Base-by-base conservation (phyloP, 176 grass and related monocot species). In the Tuctoria greenei region DNA sequence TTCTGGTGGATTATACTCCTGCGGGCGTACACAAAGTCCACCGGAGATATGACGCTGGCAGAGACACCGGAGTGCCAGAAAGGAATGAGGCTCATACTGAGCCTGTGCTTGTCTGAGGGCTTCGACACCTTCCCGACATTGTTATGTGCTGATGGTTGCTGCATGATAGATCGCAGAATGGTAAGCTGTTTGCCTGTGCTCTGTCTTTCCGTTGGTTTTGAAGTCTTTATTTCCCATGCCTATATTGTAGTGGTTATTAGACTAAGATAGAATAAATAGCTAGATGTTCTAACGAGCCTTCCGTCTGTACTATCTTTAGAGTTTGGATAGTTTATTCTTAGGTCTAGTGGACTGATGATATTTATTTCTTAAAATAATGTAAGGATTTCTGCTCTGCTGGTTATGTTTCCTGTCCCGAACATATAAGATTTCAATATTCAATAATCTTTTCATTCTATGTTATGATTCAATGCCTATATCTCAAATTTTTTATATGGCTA, bases 1-100 rank as follows among this genome's bases (percentile, higher is more conserved):
- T 92, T 92, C 69, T 92, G 90, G 90, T 92, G 90, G 90, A 92
- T 92, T 73, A 92, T 92, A 64, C 90, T 92, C 26, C 41, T 92
- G 20, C 70, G 86, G 37, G 90, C 90, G 4, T 92, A 92, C 77
- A 92, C 90, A 18, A 92, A 92, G 66, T 84, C 80, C 46, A 92
- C 90, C 0, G 86, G 86, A 7, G 90, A 92, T 74, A 4, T 83
- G 42, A 74, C 86, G 17, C 86, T 92, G 7, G 43, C 90, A 1
- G 90, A 92, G 78, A 92, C 66, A 7, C 90, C 90, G 0, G 90
- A 92, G 69, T 92, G 90, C 49, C 90, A 92, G 80, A 92, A 89
- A 78, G 90, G 86, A 20, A 92, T 92, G 86, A 83, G 86, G 62
- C 90, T 92, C 73, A 92, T 92, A 72, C 68, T 92, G 17, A 81